Base-by-base conservation (phyloP, 371 early-diverging fungal genomes). In the Apophysomyces variabilis region DNA sequence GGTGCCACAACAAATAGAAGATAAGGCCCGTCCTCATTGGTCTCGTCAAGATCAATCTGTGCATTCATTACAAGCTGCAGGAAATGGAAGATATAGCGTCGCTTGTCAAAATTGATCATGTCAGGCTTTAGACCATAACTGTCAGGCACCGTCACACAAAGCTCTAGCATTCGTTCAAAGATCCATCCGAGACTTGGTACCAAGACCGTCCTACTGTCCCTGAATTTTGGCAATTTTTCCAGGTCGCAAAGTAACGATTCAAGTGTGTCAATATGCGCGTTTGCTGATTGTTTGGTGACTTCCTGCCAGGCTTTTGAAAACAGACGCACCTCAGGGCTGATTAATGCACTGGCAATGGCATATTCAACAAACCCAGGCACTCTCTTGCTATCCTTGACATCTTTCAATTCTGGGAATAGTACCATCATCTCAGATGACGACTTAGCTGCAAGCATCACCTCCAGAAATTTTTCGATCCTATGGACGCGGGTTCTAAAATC, bases 331-430 rank as follows among this genome's bases (percentile, higher is more conserved):
- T 93, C 92, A 9, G 94, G 93, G 57, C 92, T 91, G 57, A 93
- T 83, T 26, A 93, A 70, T 0, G 93, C 93, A 60, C 88, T 88
- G 9, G 89, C 85, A 12, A 93, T 77, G 0, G 93, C 90, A 38
- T 88, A 78, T 69, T 93, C 93, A 1, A 93, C 89, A 83, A 93
- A 92, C 0, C 91, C 90, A 7, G 93, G 93, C 12, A 91, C 85
- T 44, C 67, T n/a, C 0, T 38, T 58, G 6, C 67, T n/a, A 32
- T 61, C 57, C 36, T 72, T 70, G 1, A 65, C 60, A 13, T 67
- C 69, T 36, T 68, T 68, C 36, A 80, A 44, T 13, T 81, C 82
- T 7, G 73, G 70, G 26, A 74, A 81, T 7, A 78, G 39, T 7
- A 38, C 70, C 65, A 80, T 75, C 13, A 64, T 72, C 7, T 68